These are phyloP conservation scores for Lentinus polychrous DNA, from an alignment of 1,284 basidiomycete species.

Conservation along the genomic window DNA sequence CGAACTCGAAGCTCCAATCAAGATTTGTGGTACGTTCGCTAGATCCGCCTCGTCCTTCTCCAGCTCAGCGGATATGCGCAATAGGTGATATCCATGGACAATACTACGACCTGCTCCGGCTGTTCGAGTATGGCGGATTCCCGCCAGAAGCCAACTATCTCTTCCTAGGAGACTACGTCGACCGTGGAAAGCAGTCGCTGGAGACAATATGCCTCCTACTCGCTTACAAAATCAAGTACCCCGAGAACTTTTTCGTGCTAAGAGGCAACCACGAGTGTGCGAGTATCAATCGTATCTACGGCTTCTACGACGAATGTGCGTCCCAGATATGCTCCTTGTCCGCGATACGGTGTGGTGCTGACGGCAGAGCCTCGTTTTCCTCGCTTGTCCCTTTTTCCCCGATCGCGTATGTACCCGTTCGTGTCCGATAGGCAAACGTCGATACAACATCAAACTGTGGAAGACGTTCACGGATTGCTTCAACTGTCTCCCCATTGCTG, in stretches of 20 bases:
- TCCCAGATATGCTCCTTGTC: conserved; percentile 13
- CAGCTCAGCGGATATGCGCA: neutral
- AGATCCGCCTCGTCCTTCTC: neutral
- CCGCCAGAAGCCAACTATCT: conserved; percentile 96
- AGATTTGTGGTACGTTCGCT: conserved; percentile 82
- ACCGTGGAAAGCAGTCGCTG: conserved; percentile 90
- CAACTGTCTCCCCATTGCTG: conserved; percentile 92
- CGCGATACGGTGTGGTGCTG: neutral
- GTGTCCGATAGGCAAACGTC: conserved; percentile 72
- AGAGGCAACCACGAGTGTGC: conserved; percentile 95
- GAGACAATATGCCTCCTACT: conserved; percentile 90
- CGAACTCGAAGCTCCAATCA: conserved; percentile 93
- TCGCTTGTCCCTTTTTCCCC: neutral
- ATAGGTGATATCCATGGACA: conserved; percentile 92
- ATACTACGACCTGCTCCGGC: conserved; percentile 89
- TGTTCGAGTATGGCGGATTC: conserved; percentile 94
- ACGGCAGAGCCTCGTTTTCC: neutral
- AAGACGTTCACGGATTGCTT: conserved; percentile 98
- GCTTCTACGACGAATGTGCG: conserved; percentile 95
- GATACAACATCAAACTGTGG: conserved; percentile 98
- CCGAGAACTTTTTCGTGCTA: conserved; percentile 95
- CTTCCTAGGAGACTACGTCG: conserved; percentile 93
- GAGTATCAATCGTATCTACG: conserved; percentile 93
- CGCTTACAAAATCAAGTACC: conserved; percentile 98
- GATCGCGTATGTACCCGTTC: neutral